Conservation (phyloP, 192 early-diverging fungal genomes). For the Coemansia sp. region DNA sequence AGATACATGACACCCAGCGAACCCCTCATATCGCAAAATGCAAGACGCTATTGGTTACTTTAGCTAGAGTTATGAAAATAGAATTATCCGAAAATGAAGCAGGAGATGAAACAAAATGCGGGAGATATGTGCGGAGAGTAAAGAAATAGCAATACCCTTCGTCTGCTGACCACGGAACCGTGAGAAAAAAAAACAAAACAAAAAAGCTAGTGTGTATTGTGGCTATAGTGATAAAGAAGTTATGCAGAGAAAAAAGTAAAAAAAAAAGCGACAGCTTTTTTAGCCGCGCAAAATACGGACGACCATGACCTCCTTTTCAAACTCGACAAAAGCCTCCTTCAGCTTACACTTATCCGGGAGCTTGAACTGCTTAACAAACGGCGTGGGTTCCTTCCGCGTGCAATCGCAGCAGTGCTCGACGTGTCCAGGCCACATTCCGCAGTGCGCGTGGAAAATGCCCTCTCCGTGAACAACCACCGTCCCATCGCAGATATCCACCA, state of each 20-base stretch:
- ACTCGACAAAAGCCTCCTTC: slow-evolving; percentile 42
- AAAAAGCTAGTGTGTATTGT: background rate
- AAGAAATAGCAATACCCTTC: background rate
- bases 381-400: slow-evolving; percentile 43
- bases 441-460: slow-evolving; percentile 52
- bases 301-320: slow-evolving; percentile 53
- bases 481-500: slow-evolving; percentile 37
- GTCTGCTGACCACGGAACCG: background rate
- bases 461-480: slow-evolving; percentile 46
- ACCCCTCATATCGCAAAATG: background rate
- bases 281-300: slow-evolving; percentile 45
- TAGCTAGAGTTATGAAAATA: background rate
- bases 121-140: background rate
- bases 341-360: slow-evolving; percentile 44
- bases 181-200: slow-evolving; percentile 2
- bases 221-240: slow-evolving; percentile 1
- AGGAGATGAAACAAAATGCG: background rate
- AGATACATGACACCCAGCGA: background rate
- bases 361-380: slow-evolving; percentile 43
- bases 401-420: slow-evolving; percentile 53
- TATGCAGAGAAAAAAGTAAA: background rate
- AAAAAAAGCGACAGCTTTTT: background rate
- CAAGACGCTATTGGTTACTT: background rate
- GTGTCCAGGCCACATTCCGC: slow-evolving; percentile 53
- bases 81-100: background rate